Evolutionary conservation across 768 basidiomycete species (phyloP).

Genomic region (Lactarius quietus): DNA sequence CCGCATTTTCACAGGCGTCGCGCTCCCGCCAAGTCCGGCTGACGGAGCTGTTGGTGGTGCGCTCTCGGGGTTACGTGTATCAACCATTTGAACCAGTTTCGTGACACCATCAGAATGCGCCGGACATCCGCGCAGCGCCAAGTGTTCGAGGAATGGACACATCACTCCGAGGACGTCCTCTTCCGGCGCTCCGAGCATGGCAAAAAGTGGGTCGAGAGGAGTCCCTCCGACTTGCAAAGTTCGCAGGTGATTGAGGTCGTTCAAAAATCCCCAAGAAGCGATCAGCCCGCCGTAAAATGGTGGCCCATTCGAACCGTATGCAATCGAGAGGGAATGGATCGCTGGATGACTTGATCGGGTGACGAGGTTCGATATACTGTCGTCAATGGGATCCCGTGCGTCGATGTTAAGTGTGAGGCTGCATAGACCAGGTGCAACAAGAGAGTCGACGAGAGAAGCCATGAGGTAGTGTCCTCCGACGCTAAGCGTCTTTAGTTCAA

Average conservation of each 20-base stretch:
- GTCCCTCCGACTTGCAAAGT: conserved; percentile 62
- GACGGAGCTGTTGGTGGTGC: conserved; percentile 33
- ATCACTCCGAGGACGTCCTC: conserved; percentile 57
- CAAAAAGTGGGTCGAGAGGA: conserved; percentile 59
- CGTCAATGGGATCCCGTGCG: conserved; percentile 70
- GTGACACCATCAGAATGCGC: conserved; percentile 60
- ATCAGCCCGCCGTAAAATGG: conserved; percentile 56
- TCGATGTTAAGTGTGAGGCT: conserved; percentile 66
- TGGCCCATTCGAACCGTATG: conserved; percentile 44
- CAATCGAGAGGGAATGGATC: conserved; percentile 57
- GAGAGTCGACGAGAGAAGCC: conserved; percentile 54
- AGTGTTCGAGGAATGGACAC: conserved; percentile 56
- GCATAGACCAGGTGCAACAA: conserved; percentile 56
- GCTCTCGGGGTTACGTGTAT: conserved; percentile 61
- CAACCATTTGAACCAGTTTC: conserved; percentile 69
- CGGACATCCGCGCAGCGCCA: conserved; percentile 64
- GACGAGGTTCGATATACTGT: conserved; percentile 59
- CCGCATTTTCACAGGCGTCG: conserved; percentile 51
- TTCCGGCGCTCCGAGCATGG: conserved; percentile 55
- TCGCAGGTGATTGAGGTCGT: conserved; percentile 54
- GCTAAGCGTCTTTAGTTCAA: conserved; percentile 50
- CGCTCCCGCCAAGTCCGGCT: conserved; percentile 40
- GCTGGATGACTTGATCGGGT: conserved; percentile 56
- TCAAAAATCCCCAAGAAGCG: conserved; percentile 64
- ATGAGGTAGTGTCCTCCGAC: conserved; percentile 69